Evolutionary conservation across 1,284 basidiomycete genomes (phyloP), one percentile per base, ranked within the genome.

Genomic region (Paramarasmius palmivorus): DNA sequence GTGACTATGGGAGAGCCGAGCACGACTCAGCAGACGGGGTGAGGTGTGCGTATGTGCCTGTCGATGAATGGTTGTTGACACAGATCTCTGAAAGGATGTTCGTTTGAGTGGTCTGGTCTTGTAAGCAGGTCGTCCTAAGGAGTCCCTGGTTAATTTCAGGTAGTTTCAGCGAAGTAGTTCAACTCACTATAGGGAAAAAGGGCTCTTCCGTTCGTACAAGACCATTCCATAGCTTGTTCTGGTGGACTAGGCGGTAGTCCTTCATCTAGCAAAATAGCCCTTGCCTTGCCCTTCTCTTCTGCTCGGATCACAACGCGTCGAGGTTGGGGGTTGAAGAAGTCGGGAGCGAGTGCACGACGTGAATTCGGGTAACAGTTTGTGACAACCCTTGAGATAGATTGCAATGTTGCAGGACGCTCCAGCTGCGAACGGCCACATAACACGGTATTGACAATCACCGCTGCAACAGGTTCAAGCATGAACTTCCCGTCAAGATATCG

Each of bases 291-390:
- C 59, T 74, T 73, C 19, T 29, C 45, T 39, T 50, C 41, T 58
- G 75, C 12, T 32, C 29, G 29, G 12, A 12, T 80, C n/a, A n/a
- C n/a, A 49, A 63, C 66, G 54, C 69, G 70, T 53, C 78, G 72
- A 9, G 81, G 75, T 47, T 68, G 69, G 6, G 84, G 83, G 2
- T 75, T 77, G 60, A 84, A 83, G 67, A 83, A 83, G 60, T 82
- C 76, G 15, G 70, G 57, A 7, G 71, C 69, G 45, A 74, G 58
- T 12, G 65, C 57, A 22, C 65, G 63, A 48, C 63, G 64, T 42
- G 67, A 56, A 34, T 71, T 55, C 3, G 61, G 29, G 12, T 32
- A 32, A 12, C 29, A 12, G 12, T 32, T 59, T 44, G 62, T 56
- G 56, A 71, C 70, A 37, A 63, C 63, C 49, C 65, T 63, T 5